phyloP scores from a whole-genome alignment of 2,329 filamentous ascomycete species.

The Pseudopithomyces chartarum region DNA sequence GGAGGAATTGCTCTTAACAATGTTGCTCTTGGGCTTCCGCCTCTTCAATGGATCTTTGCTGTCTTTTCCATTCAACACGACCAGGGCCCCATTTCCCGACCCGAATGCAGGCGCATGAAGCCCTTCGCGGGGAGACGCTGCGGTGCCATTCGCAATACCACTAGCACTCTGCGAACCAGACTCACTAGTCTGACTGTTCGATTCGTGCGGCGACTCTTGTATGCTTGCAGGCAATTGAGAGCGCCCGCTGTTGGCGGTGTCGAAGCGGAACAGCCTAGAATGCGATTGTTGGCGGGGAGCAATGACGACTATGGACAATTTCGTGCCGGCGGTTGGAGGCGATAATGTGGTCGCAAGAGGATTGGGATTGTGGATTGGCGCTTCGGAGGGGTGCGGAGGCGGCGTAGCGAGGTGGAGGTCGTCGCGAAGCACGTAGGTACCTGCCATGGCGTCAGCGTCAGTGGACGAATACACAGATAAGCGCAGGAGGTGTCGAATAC shows the following conservation, averaged over 20 bases:
- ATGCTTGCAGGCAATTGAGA: constrained; percentile 53
- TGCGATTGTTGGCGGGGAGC: constrained; percentile 57
- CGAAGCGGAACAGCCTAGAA: constrained; percentile 49
- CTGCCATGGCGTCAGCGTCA: constrained; percentile 53
- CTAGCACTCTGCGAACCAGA: constrained; percentile 49
- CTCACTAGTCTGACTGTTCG: constrained; percentile 52
- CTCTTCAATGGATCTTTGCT: constrained; percentile 70
- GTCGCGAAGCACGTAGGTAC: constrained; percentile 88
- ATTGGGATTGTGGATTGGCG: constrained; percentile 84
- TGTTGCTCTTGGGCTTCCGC: constrained; percentile 96
- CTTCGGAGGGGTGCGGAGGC: constrained; percentile 92
- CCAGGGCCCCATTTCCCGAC: constrained; percentile 78
- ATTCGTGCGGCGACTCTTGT: constrained; percentile 50
- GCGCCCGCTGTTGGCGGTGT: constrained; percentile 48
- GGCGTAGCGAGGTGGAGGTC: constrained; percentile 91
- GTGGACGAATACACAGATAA: constrained; percentile 9
- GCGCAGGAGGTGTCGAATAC: constrained; percentile 49
- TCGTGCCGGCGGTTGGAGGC: constrained; percentile 84
- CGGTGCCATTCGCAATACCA: constrained; percentile 25
- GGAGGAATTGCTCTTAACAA: constrained; percentile 97
- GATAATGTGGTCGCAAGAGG: constrained; percentile 84
- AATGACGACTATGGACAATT: constrained; percentile 76
- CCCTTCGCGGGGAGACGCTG: constrained; percentile 35
- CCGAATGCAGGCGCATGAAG: constrained; percentile 72
- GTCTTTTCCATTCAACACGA: constrained; percentile 66